Evolutionary conservation across 169 alveolate species (phyloP), one percentile per base, ranked within the genome.

Genomic region (Cystoisospora suis): DNA sequence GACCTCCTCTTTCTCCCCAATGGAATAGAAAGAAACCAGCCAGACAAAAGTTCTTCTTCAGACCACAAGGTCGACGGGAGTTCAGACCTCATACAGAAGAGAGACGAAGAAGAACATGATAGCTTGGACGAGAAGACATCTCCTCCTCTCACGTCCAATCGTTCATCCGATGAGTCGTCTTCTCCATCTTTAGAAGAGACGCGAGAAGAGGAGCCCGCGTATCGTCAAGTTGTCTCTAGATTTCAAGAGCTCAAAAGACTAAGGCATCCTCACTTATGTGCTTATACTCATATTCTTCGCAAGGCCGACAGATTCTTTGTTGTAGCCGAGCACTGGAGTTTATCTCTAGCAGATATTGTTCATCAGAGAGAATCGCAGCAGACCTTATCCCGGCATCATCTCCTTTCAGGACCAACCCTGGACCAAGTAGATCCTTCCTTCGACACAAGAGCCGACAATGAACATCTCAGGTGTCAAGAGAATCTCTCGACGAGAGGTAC

Each of bases 271-370:
- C 85, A 79, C 61, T 89, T 89, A 46, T 89, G 93, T 29, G 49
- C 81, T 27, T 89, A 89, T 77, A 89, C 93, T 17, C 72, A 89
- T 77, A 58, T 89, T n/a, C 86, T 89, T 9, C 83, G 90, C 34
- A 36, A 17, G 4, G 61, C 44, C 5, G 34, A 70, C 29, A 85
- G 93, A 20, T 15, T 89, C 23, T 89, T 65, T 29, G 38, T 79
- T n/a, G 89, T 89, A 15, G 75, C 93, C 12, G 93, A 89, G 89
- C 32, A 79, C 79, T 89, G 90, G 90, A 58, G 86, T 7, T 83
- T 89, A 0, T 89, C 93, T 34, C 93, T 89, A 0, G 81, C 77
- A 38, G 93, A 81, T 29, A 47, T 89, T 17, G 46, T 89, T 23
- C 29, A 79, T 56, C 83, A 72, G 32, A 46, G 56, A 29, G 58